Base-by-base conservation (phyloP, 23 red algal genomes). In the Gracilaria caudata region DNA sequence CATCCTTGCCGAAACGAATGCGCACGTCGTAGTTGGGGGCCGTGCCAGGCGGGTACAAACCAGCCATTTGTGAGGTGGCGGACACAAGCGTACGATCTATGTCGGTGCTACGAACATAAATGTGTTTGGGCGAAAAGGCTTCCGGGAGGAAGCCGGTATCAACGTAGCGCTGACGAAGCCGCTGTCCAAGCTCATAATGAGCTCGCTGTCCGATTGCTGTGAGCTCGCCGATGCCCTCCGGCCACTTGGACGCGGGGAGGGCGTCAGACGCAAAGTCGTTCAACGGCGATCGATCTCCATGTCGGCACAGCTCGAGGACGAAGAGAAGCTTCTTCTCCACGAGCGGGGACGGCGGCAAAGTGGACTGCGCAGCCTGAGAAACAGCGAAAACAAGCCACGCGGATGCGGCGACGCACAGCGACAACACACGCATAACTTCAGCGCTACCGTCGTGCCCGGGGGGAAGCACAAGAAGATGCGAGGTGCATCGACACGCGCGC, bases 1-100 rank as follows among this genome's bases (percentile, higher is more conserved):
- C 33, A 17, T 44, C 78, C 16, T 39, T 36, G 5, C 73, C 81
- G 33, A 92, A 92, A 21, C 63, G 60, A 3, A 79, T 39, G 35
- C 89, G 59, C 33, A 85, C 86, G 26, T 83, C 84, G 8, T 32
- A 11, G 46, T 70, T 76, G 1, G 56, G 20, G 11, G 91, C 83
- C 0, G 80, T 80, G 17, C 90, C 86, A 39, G 72, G 79, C 5
- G 89, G 78, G 64, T 86, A 98, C 49, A 98, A 58, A 9, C 96
- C 96, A 14, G 88, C 60, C 71, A 94, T 61, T 57, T 98, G 96
- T 10, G 77, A 77, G 46, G 59, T 60, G 28, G 96, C 96, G 61
- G 88, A 93, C 86, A 98, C 82, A 9, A 98, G 85, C 16, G 96
- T 86, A 23, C 96, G 96, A 74, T 98, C 91, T 29, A 95, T 94